phyloP scores from a whole-genome alignment of 2,329 filamentous ascomycete genomes.

The Diaporthe citriasiana region DNA sequence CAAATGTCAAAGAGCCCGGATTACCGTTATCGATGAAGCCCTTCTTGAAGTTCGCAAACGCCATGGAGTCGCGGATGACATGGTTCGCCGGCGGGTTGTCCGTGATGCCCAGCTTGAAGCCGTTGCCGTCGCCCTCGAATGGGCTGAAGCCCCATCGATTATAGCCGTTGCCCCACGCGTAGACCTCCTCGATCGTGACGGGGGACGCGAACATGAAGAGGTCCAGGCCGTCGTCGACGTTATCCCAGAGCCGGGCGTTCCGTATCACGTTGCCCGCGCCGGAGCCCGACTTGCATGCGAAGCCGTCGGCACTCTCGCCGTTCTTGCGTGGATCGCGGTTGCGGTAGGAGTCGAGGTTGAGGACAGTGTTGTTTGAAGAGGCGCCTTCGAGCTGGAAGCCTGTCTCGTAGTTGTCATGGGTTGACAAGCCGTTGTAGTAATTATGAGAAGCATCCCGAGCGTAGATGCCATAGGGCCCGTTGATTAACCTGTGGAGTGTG shows the following conservation, averaged over 20 bases:
- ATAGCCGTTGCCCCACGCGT: slow-evolving; percentile 62
- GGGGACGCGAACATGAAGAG: slow-evolving; percentile 48
- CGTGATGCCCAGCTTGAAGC: slow-evolving; percentile 61
- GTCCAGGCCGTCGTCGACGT: slow-evolving; percentile 62
- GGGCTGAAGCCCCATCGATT: slow-evolving; percentile 59
- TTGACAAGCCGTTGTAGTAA: slow-evolving; percentile 53
- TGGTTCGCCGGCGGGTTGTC: slow-evolving; percentile 57
- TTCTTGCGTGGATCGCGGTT: slow-evolving; percentile 65
- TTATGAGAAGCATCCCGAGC: slow-evolving; percentile 54
- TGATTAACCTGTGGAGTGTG: slow-evolving; percentile 38
- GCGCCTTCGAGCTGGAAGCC: slow-evolving; percentile 54
- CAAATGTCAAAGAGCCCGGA: slow-evolving; percentile 55
- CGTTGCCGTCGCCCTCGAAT: slow-evolving; percentile 62
- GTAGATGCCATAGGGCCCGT: slow-evolving; percentile 56
- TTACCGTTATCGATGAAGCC: slow-evolving; percentile 63
- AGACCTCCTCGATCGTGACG: slow-evolving; percentile 59
- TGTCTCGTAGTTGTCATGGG: slow-evolving; percentile 56
- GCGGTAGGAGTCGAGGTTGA: slow-evolving; percentile 59
- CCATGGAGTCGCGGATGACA: slow-evolving; percentile 59
- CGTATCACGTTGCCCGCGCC: slow-evolving; percentile 61
- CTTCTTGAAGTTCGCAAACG: slow-evolving; percentile 59
- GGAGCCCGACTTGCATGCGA: slow-evolving; percentile 61
- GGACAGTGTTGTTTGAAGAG: slow-evolving; percentile 54
- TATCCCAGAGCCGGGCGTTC: slow-evolving; percentile 63
- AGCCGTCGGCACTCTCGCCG: slow-evolving; percentile 64